Evolutionary conservation across 805 yeast species (phyloP), one percentile per base, ranked within the genome.

Genomic region (Pichia cabralensis): DNA sequence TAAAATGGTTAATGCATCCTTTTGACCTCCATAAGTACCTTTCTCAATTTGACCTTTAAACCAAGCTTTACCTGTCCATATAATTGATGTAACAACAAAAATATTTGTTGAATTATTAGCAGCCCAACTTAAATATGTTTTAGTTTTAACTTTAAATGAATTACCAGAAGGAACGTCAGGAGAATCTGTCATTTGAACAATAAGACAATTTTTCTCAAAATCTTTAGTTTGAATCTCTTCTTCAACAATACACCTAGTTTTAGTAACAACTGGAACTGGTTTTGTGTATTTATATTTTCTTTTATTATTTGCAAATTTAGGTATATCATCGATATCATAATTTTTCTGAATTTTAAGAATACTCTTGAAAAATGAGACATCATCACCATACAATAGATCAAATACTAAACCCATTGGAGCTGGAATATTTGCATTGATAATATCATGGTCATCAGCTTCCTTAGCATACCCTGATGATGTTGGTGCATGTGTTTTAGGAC

Each of bases 151-250:
- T 30, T 67, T 64, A 45, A 82, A 82, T 0, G 80, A 62, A 42
- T 64, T 68, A 7, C 94, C 92, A 22, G 81, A 74, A 0, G 94
- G 94, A n/a, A 81, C 84, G 58, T 81, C 92, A 0, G 92, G 94
- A 0, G 85, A 77, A 31, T 65, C 69, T 0, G 86, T 75, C 1
- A 62, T 52, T 43, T 78, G 82, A 3, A 67, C 62, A 3, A 76
- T 71, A 21, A 64, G 60, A 16, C 75, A 62, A 37, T 52, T 58
- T 18, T 62, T 58, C 6, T 67, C 61, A 14, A 70, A 61, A 46
- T 80, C 76, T 35, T 50, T 60, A 28, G 67, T 61, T 21, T 74
- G 73, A 13, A 80, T 49, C 3, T 64, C 64, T 48, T 82, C 94
- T 5, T 65, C 62, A 30, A 81, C 76, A 13, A 63, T 52, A 60